Conservation (phyloP, 1,284 basidiomycete species). For the Thecaphora frezii region DNA sequence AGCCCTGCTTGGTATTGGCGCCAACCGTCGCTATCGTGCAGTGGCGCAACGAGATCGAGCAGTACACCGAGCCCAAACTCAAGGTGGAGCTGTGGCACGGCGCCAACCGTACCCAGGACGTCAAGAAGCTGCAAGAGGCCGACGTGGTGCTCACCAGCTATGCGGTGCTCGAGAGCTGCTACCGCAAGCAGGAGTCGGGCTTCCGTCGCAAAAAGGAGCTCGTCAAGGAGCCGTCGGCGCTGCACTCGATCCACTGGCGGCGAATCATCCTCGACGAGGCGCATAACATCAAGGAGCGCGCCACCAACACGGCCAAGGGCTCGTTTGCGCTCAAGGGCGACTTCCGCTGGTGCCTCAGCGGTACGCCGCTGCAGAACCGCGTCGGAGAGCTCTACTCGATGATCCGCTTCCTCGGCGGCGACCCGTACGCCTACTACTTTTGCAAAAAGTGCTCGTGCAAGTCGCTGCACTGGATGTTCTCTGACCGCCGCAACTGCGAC, state of each 20-base stretch:
- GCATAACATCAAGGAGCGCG: conserved; percentile 85
- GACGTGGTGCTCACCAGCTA: conserved; percentile 70
- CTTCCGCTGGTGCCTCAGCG: conserved; percentile 93
- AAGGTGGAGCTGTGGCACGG: conserved; percentile 90
- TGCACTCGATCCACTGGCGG: conserved; percentile 87
- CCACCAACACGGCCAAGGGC: conserved; percentile 93
- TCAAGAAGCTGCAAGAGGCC: conserved; percentile 73
- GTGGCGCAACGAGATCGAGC: conserved; percentile 91
- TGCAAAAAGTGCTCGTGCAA: conserved; percentile 83
- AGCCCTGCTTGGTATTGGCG: conserved; percentile 87
- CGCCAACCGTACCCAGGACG: conserved; percentile 64
- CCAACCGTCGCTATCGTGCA: conserved; percentile 94
- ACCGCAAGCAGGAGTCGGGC: conserved; percentile 87
- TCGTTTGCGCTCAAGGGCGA: conserved; percentile 82
- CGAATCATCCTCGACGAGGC: conserved; percentile 86
- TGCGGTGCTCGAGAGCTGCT: conserved; percentile 85
- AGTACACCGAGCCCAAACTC: conserved; percentile 60
- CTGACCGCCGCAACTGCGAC: conserved; percentile 79
- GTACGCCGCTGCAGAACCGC: conserved; percentile 78
- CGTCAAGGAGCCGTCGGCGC: conserved; percentile 81
- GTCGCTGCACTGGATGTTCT: conserved; percentile 86
- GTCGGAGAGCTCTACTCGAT: conserved; percentile 98
- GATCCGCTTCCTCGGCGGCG: conserved; percentile 63
- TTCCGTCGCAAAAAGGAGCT: conserved; percentile 84
- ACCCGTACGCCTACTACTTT: conserved; percentile 57